phyloP scores from a whole-genome alignment of 345 rosid genomes.

The Pseudoturritis turrita region DNA sequence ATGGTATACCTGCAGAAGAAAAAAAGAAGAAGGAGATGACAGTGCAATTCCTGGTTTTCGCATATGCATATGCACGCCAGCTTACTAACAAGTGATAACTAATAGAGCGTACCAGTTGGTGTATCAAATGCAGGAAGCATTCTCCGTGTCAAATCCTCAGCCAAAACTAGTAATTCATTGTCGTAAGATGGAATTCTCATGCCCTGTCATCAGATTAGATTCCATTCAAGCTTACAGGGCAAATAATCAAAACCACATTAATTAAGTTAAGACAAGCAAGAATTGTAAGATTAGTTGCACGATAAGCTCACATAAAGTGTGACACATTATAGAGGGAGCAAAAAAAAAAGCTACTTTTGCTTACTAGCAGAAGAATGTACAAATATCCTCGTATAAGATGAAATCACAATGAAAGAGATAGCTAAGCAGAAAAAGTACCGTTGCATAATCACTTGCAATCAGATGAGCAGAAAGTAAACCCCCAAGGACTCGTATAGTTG shows the following conservation, averaged over 20 bases:
- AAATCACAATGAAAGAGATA: constrained; percentile 1
- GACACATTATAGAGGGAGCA: not conserved
- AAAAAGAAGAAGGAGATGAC: constrained; percentile 12
- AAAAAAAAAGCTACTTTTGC: not conserved
- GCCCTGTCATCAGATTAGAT: constrained; percentile 49
- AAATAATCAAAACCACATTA: not conserved
- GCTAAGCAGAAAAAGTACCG: constrained; percentile 43
- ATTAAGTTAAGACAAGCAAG: not conserved
- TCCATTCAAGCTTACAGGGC: not conserved
- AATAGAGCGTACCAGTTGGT: constrained; percentile 63
- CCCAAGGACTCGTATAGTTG: constrained; percentile 86
- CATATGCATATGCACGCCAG: not conserved
- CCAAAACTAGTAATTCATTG: constrained; percentile 69
- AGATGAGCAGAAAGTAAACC: constrained; percentile 99
- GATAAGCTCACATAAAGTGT: not conserved
- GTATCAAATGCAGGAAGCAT: constrained; percentile 97
- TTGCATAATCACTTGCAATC: constrained; percentile 93
- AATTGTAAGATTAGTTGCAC: not conserved
- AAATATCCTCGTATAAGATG: not conserved
- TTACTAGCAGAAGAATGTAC: not conserved
- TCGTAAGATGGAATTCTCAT: constrained; percentile 80
- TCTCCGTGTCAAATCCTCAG: constrained; percentile 81
- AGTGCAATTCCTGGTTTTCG: not conserved
- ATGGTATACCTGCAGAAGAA: constrained; percentile 77
- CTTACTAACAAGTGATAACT: not conserved